A percentile compares a stretch with the other conserved stretches of the same genome.
Evolutionary conservation across 2,329 filamentous ascomycete genomes (phyloP).

Genomic region (Neophaeococcomyces mojaviensis): DNA sequence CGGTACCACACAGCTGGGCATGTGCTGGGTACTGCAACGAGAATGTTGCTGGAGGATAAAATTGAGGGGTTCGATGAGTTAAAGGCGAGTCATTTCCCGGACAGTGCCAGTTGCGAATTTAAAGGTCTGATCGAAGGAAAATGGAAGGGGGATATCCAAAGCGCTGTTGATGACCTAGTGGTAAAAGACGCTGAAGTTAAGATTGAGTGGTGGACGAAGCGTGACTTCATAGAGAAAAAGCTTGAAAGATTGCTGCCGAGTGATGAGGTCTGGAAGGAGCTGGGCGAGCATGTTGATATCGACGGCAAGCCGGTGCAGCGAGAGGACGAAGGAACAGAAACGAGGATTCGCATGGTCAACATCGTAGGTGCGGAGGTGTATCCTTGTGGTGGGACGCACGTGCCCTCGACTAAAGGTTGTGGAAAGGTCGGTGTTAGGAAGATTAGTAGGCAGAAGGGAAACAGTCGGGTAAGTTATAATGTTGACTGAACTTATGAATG

Average conservation of each 20-base stretch:
- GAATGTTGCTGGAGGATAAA: constrained; percentile 46
- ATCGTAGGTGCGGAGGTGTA: constrained; percentile 63
- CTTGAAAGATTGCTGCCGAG: constrained; percentile 45
- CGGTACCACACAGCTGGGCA: constrained; percentile 68
- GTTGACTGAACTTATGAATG: constrained; percentile 15
- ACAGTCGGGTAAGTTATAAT: constrained; percentile 48
- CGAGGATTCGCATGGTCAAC: constrained; percentile 59
- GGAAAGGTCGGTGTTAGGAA: constrained; percentile 59
- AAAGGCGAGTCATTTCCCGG: constrained; percentile 66
- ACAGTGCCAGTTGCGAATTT: constrained; percentile 61
- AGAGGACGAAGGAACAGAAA: constrained; percentile 31
- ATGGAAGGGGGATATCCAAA: constrained; percentile 57
- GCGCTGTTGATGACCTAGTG: constrained; percentile 53
- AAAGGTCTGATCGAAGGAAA: constrained; percentile 57
- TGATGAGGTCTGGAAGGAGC: constrained; percentile 58
- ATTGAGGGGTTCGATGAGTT: constrained; percentile 54
- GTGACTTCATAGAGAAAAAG: constrained; percentile 50
- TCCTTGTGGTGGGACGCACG: constrained; percentile 70
- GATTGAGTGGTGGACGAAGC: constrained; percentile 61
- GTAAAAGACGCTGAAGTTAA: constrained; percentile 49
- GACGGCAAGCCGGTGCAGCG: constrained; percentile 46
- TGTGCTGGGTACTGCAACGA: constrained; percentile 61
- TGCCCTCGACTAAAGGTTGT: constrained; percentile 51
- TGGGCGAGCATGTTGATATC: constrained; percentile 57
- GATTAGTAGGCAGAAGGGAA: constrained; percentile 58